Base-by-base conservation (phyloP, 306 rosid species). In the Datisca glomerata region DNA sequence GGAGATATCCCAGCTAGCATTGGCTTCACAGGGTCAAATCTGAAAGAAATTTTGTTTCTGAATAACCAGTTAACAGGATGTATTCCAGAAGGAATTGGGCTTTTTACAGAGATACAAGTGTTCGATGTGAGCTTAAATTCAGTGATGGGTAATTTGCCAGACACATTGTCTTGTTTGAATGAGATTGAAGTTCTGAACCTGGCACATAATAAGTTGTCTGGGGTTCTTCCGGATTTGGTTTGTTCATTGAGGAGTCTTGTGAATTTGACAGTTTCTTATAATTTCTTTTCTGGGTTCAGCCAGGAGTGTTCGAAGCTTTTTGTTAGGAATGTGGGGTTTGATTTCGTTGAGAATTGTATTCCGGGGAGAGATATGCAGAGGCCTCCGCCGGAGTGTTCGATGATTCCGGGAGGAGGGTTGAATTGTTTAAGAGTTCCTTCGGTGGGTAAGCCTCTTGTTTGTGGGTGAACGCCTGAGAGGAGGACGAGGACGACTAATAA, bases 241-340 rank as follows among this genome's bases (percentile, higher is more conserved):
- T 86, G 96, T 57, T 74, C 86, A n/a, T 42, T 82, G 34, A 71
- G 59, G 44, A 79, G 70, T 61, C 70, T 86, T 5, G 31, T 74
- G 43, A 79, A 87, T 75, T 58, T 87, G 21, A 74, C 83, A 1
- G 93, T 87, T 42, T 69, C 97, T 12, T 80, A 72, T 61, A 87
- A 87, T 57, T 87, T 87, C 89, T 83, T 87, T 59, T 87, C 97
- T 52, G 94, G 97, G 70, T 87, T 87, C 52, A 80, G 81, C 61
- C 94, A 72, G 53, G 81, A 76, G 64, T 87, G 97, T 14, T 45
- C 72, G 23, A 79, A 52, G 59, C 76, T 79, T 21, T 51, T 24
- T 45, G 49, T 66, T 55, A 60, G 79, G 56, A 80, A 80, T 60
- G 78, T 72, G 35, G 85, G 94, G 11, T 83, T 87, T 55, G 97